A percentile compares a stretch with the other conserved stretches of the same genome.
Conservation (phyloP, 495 filamentous ascomycete genomes). For the Glarea lozoyensis region DNA sequence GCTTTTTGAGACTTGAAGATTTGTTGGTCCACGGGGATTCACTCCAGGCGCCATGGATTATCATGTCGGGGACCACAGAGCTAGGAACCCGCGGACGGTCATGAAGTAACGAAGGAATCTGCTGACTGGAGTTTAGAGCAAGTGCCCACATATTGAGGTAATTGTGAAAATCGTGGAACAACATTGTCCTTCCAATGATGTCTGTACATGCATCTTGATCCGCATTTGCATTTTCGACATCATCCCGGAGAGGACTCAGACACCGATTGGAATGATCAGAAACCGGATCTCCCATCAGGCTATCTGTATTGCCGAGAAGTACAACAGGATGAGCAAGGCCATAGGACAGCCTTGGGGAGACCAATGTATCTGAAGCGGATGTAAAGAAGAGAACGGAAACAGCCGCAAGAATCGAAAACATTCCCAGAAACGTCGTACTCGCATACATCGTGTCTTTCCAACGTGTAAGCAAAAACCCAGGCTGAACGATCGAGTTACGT, state of each 20-base stretch:
- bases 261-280: slow-evolving; percentile 43
- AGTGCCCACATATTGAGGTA: background rate
- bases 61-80: slow-evolving; percentile 50
- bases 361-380: slow-evolving; percentile 59
- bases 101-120: background rate
- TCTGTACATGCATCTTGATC: slow-evolving; percentile 40
- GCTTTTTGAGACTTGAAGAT: slow-evolving; percentile 29
- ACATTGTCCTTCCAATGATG: background rate
- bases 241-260: slow-evolving; percentile 35
- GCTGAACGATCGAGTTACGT: slow-evolving; percentile 40
- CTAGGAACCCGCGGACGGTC: background rate
- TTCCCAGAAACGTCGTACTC: slow-evolving; percentile 46
- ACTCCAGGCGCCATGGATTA: slow-evolving; percentile 51
- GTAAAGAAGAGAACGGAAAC: slow-evolving; percentile 58
- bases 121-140: background rate
- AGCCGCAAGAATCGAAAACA: slow-evolving; percentile 45
- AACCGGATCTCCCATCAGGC: slow-evolving; percentile 44
- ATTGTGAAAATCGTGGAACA: background rate
- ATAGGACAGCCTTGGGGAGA: slow-evolving; percentile 51
- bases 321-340: slow-evolving; percentile 29
- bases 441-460: slow-evolving; percentile 52
- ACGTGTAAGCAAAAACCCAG: slow-evolving; percentile 52
- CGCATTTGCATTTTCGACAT: slow-evolving; percentile 24
- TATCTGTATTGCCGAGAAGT: slow-evolving; percentile 45
- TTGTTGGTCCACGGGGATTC: slow-evolving; percentile 34